phyloP scores from a whole-genome alignment of 441 rosid species.

The Euphorbia celastroides region DNA sequence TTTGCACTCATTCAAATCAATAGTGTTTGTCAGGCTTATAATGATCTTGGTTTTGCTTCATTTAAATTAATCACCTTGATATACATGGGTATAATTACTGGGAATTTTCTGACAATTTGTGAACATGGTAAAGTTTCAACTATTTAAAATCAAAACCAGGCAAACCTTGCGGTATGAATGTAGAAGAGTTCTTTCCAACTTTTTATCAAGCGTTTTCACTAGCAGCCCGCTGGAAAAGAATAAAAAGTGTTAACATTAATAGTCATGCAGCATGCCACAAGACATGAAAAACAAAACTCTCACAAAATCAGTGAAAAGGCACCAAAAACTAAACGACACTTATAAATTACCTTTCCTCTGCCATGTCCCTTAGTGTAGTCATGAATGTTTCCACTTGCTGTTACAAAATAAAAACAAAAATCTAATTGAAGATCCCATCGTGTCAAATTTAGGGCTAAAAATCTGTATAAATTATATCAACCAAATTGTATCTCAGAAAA shows the following conservation, averaged over 20 bases:
- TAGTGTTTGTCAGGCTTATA: neutral
- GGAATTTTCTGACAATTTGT: constrained; percentile 3
- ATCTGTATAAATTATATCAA: neutral
- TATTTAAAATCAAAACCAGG: neutral
- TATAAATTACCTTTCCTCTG: constrained; percentile 76
- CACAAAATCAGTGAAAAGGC: constrained; percentile 12
- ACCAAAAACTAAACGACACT: neutral
- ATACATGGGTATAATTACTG: neutral
- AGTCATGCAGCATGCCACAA: neutral
- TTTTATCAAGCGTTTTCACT: constrained; percentile 87
- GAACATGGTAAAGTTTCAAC: neutral
- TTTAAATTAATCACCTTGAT: neutral
- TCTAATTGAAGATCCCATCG: too few relatives aligned
- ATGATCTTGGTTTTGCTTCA: neutral
- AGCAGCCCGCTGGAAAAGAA: constrained; percentile 58
- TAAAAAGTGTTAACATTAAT: constrained; percentile 16
- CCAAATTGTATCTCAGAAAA: neutral
- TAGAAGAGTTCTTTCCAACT: constrained; percentile 83
- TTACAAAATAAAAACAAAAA: constrained; percentile 25
- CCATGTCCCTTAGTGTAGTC: constrained; percentile 68
- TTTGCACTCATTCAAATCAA: neutral
- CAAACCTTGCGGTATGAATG: constrained; percentile 93
- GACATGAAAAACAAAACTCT: neutral
- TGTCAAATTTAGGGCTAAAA: neutral
- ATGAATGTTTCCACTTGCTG: constrained; percentile 82